Conservation (phyloP, 169 alveolate genomes). For the Babesia caballi region DNA sequence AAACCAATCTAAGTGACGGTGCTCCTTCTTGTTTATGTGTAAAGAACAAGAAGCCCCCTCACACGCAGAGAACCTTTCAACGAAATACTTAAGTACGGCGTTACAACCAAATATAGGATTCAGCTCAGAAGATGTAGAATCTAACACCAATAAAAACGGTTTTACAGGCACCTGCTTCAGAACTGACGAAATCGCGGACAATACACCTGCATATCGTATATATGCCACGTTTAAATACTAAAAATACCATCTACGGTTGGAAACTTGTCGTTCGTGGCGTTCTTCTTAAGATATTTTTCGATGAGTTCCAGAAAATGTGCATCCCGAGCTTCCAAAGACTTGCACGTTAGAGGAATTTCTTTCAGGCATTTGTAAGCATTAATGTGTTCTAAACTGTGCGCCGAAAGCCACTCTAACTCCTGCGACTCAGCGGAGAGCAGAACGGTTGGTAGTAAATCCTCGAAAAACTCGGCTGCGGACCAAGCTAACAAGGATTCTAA, state of each 20-base stretch:
- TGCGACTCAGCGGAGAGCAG: constrained; percentile 8
- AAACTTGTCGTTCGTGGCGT: background rate
- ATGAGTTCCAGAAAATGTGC: background rate
- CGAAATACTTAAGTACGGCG: constrained; percentile 8
- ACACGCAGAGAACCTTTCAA: background rate
- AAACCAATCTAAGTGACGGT: background rate
- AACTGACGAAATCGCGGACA: background rate
- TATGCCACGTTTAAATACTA: background rate
- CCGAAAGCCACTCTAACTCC: background rate
- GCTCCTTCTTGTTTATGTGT: background rate
- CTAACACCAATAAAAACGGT: constrained; percentile 16
- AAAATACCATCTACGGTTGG: background rate
- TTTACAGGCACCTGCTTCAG: background rate
- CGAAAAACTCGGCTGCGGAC: constrained; percentile 18
- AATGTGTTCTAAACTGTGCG: background rate
- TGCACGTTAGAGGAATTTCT: background rate
- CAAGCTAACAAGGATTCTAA: constrained; percentile 18
- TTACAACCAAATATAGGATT: constrained; percentile 17
- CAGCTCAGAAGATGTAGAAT: background rate
- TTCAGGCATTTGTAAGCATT: background rate
- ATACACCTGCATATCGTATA: background rate
- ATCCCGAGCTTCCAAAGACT: background rate
- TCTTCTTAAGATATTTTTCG: background rate
- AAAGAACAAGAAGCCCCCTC: background rate
- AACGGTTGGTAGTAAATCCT: background rate